These are phyloP conservation scores for Juglanconis sp. DNA, from an alignment of 2,329 filamentous ascomycete species.

Conservation along the genomic window DNA sequence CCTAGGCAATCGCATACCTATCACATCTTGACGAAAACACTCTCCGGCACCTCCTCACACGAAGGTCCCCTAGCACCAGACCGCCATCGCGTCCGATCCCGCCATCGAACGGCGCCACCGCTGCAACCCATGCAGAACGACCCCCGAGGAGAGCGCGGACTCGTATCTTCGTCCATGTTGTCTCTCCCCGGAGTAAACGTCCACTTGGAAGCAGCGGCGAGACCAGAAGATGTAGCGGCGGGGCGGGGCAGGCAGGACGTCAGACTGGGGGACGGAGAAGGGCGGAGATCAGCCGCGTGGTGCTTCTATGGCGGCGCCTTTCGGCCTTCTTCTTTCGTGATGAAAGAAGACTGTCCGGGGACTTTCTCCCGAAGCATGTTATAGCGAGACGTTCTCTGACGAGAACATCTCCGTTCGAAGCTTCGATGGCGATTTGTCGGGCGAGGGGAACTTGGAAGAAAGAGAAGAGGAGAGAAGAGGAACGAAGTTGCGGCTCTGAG, in stretches of 20 bases:
- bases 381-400: conserved; percentile 34
- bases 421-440: conserved; percentile 99
- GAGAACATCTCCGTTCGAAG: conserved; percentile 73
- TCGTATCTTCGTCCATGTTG: conserved; percentile 83
- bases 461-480: conserved; percentile 30
- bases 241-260: conserved; percentile 29
- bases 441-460: conserved; percentile 67
- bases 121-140: conserved; percentile 19
- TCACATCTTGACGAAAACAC: conserved; percentile 85
- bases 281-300: conserved; percentile 75
- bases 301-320: conserved; percentile 99
- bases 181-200: conserved; percentile 34
- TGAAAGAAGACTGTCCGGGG: conserved; percentile 74
- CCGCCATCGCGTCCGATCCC: conserved; percentile 35
- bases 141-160: conserved; percentile 55
- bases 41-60: conserved; percentile 49
- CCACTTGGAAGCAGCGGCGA: conserved; percentile 4
- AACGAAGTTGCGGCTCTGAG: conserved; percentile 16
- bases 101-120: conserved; percentile 35
- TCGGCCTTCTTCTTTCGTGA: conserved; percentile 63
- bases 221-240: conserved; percentile 28
- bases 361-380: conserved; percentile 98
- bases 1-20: conserved; percentile 95
- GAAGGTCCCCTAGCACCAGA: conserved; percentile 39
- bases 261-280: conserved; percentile 45